Evolutionary conservation across 2,329 filamentous ascomycete genomes (phyloP).

Genomic region (Colletotrichum viniferum): DNA sequence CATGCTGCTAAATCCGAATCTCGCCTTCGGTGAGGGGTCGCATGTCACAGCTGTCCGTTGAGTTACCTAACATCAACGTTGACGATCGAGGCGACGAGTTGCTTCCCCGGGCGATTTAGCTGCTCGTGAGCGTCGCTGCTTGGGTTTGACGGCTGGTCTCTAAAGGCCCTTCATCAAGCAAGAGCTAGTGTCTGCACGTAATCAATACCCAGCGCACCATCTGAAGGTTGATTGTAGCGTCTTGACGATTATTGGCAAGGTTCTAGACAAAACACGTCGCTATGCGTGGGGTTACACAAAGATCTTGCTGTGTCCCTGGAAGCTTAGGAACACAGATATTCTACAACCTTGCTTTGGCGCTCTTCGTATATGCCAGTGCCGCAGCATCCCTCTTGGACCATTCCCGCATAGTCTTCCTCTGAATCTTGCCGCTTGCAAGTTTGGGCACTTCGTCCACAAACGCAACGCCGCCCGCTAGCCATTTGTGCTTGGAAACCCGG

Average conservation of each 20-base stretch:
- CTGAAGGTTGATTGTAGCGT: not conserved
- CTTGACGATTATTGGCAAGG: not conserved
- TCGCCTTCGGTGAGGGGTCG: not conserved
- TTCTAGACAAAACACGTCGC: not conserved
- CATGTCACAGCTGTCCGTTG: not conserved
- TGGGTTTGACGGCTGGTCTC: not conserved
- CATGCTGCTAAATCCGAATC: not conserved
- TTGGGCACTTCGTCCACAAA: slow-evolving; percentile 64
- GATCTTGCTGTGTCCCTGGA: not conserved
- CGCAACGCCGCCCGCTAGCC: slow-evolving; percentile 53
- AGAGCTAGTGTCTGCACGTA: not conserved
- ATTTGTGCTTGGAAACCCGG: slow-evolving; percentile 56
- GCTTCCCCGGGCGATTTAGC: not conserved
- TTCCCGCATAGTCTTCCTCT: slow-evolving; percentile 58
- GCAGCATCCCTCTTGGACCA: slow-evolving; percentile 59
- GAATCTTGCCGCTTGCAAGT: slow-evolving; percentile 62
- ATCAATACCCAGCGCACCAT: not conserved
- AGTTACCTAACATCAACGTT: not conserved
- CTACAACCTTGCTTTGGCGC: slow-evolving; percentile 13
- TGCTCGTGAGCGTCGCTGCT: not conserved
- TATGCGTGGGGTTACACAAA: not conserved
- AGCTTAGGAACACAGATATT: not conserved
- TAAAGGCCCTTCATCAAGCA: not conserved
- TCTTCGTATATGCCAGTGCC: slow-evolving; percentile 25
- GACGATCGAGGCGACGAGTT: not conserved